Evolutionary conservation across 1,284 basidiomycete species (phyloP).

Genomic region (Rhodotorula sp.): DNA sequence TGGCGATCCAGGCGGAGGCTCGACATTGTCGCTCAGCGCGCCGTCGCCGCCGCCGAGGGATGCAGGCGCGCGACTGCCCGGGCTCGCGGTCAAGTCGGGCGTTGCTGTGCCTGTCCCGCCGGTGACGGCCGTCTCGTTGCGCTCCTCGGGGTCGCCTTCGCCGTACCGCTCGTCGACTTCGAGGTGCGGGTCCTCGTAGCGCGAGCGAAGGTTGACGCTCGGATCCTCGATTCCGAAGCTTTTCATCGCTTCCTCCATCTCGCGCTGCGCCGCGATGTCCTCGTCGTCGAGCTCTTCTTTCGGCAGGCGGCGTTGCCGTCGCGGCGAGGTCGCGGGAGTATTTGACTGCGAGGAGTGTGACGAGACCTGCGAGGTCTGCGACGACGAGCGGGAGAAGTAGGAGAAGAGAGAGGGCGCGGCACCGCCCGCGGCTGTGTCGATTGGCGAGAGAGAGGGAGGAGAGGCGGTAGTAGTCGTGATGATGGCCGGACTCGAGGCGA

Average conservation of each 20-base stretch:
- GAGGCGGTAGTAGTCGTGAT: not conserved
- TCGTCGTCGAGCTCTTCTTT: slow-evolving; percentile 34
- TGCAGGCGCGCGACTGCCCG: not conserved
- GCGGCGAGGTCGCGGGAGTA: not conserved
- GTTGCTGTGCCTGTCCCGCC: not conserved
- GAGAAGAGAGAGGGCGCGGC: slow-evolving; percentile 6
- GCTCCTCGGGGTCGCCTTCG: not conserved
- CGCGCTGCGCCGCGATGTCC: slow-evolving; percentile 24
- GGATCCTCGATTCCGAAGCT: slow-evolving; percentile 35
- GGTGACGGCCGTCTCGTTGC: slow-evolving; percentile 5
- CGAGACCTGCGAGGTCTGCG: not conserved
- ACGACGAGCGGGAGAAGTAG: slow-evolving; percentile 2
- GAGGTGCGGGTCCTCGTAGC: slow-evolving; percentile 17
- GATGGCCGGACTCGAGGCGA: not conserved
- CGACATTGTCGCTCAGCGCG: slow-evolving; percentile 14
- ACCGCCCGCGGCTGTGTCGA: not conserved
- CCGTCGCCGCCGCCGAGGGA: not conserved
- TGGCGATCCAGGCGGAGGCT: slow-evolving; percentile 12
- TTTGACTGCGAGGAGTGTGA: not conserved
- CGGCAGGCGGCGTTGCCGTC: slow-evolving; percentile 19
- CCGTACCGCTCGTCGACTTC: slow-evolving; percentile 7
- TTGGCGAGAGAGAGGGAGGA: not conserved
- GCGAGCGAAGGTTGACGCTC: slow-evolving; percentile 4
- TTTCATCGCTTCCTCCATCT: slow-evolving; percentile 30
- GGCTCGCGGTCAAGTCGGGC: not conserved